Evolutionary conservation across 768 basidiomycete species (phyloP).

Genomic region (Trichaptum fuscoviolaceum): DNA sequence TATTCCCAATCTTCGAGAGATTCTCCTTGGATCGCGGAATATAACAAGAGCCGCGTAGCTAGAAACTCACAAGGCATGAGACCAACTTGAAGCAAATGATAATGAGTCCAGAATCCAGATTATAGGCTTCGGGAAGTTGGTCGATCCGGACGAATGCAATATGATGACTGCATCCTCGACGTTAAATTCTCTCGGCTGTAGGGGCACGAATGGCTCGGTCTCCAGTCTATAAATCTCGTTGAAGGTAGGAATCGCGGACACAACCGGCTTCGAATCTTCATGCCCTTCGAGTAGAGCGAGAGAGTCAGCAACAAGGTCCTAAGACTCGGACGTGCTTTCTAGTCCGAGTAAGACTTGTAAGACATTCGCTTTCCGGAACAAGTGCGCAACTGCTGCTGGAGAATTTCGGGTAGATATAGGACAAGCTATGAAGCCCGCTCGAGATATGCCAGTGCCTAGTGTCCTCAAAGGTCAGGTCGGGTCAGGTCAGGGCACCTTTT

Average conservation of each 20-base stretch:
- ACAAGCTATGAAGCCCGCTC: slow-evolving; percentile 15
- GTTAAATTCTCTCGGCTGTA: slow-evolving; percentile 5
- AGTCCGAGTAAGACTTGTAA: slow-evolving; percentile 19
- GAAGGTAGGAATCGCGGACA: slow-evolving; percentile 15
- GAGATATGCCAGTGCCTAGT: too few relatives aligned
- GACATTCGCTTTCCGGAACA: slow-evolving; percentile 21
- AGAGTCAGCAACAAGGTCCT: slow-evolving; percentile 15
- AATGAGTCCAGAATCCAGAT: slow-evolving; percentile 14
- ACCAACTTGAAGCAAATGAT: neutral
- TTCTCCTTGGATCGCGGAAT: too few relatives aligned
- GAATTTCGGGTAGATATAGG: slow-evolving; percentile 28
- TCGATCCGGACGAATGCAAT: slow-evolving; percentile 19
- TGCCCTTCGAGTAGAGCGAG: slow-evolving; percentile 5
- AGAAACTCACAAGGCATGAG: slow-evolving; percentile 6
- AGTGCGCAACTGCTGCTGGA: slow-evolving; percentile 28
- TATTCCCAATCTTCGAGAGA: slow-evolving; percentile 27
- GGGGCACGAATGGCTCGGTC: neutral
- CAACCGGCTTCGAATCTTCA: slow-evolving; percentile 6
- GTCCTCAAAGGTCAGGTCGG: too few relatives aligned
- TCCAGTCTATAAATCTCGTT: slow-evolving; percentile 13
- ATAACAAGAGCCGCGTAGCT: slow-evolving; percentile 14
- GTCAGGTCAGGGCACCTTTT: too few relatives aligned
- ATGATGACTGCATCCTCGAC: slow-evolving; percentile 14
- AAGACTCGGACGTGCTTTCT: slow-evolving; percentile 15
- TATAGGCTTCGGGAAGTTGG: slow-evolving; percentile 25